Conservation (phyloP, 2,329 filamentous ascomycete genomes). For the Phymatotrichopsis omnivora region DNA sequence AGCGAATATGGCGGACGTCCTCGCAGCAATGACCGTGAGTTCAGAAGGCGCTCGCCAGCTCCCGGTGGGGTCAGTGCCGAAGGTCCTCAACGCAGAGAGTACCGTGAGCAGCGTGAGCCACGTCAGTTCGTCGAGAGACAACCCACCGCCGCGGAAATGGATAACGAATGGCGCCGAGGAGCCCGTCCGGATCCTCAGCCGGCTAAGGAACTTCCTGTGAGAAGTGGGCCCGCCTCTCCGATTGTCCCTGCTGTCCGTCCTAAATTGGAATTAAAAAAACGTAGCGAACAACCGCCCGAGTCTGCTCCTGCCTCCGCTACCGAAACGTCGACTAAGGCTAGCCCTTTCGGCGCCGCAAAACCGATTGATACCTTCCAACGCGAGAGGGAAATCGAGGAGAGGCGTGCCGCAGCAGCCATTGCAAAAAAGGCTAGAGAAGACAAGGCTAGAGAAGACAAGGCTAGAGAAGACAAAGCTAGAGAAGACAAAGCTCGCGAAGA, state of each 20-base stretch:
- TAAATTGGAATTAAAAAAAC: constrained; percentile 77
- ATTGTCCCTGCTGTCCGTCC: constrained; percentile 56
- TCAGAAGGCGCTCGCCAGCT: constrained; percentile 38
- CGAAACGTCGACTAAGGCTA: constrained; percentile 62
- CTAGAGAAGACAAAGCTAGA: constrained; percentile 54
- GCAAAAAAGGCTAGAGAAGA: constrained; percentile 65
- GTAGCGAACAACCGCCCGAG: constrained; percentile 57
- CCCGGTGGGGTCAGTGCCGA: constrained; percentile 43
- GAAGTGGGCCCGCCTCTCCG: constrained; percentile 41
- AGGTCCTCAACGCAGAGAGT: constrained; percentile 56
- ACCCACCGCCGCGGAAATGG: constrained; percentile 80
- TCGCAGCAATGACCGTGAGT: constrained; percentile 40
- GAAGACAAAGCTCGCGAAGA: constrained; percentile 34
- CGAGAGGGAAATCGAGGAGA: constrained; percentile 85
- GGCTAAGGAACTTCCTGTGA: constrained; percentile 36
- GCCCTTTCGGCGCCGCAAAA: constrained; percentile 83
- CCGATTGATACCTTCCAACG: constrained; percentile 88
- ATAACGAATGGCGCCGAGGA: constrained; percentile 82
- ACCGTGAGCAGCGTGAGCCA: no score
- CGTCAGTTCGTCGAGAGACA: constrained; percentile 54
- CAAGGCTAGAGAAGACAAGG: constrained; percentile 48
- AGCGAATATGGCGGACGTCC: constrained; percentile 49
- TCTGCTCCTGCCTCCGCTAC: constrained; percentile 39
- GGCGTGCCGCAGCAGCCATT: constrained; percentile 67
- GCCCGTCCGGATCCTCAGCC: constrained; percentile 85